Percentiles rank a stretch among this genome's conserved stretches.
Conservation (phyloP, 441 rosid genomes). For the Arabidopsis lyrata region DNA sequence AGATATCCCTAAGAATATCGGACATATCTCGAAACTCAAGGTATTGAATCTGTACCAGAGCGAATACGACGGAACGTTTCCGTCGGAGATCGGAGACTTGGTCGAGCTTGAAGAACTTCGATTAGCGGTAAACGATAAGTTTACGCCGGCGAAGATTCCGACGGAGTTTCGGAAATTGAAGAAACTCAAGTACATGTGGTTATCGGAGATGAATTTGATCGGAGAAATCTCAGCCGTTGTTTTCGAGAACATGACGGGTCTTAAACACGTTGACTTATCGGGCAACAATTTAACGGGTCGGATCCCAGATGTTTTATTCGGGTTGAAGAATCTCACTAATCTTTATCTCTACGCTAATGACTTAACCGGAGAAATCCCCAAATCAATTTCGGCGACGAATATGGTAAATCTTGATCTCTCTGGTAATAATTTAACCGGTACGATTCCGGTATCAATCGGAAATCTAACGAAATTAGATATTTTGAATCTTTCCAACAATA, state of each 20-base stretch:
- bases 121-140: slow-evolving; percentile 53
- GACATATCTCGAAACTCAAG: slow-evolving; percentile 54
- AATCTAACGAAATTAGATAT: slow-evolving; percentile 55
- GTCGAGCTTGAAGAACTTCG: slow-evolving; percentile 57
- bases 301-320: slow-evolving; percentile 58
- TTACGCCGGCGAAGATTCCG: slow-evolving; percentile 67
- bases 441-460: slow-evolving; percentile 66
- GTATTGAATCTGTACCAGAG: slow-evolving; percentile 49
- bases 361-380: slow-evolving; percentile 67
- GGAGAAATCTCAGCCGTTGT: slow-evolving; percentile 68
- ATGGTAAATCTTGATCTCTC: slow-evolving; percentile 63
- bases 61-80: slow-evolving; percentile 74
- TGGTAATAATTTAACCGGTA: slow-evolving; percentile 61
- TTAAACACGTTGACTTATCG: slow-evolving; percentile 58
- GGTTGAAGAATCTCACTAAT: slow-evolving; percentile 53
- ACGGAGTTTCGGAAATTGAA: slow-evolving; percentile 60
- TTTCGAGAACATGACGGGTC: slow-evolving; percentile 56
- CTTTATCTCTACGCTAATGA: slow-evolving; percentile 60
- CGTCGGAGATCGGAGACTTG: slow-evolving; percentile 77
- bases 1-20: slow-evolving; percentile 63
- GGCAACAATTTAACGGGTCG: slow-evolving; percentile 58
- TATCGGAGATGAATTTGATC: slow-evolving; percentile 57
- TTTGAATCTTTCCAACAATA: too few relatives aligned
- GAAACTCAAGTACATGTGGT: slow-evolving; percentile 60
- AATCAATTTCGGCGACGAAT: slow-evolving; percentile 45